Percentiles rank a stretch among this genome's conserved stretches.
Evolutionary conservation across 768 basidiomycete genomes (phyloP).

Genomic region (Xanthoconium purpureum): DNA sequence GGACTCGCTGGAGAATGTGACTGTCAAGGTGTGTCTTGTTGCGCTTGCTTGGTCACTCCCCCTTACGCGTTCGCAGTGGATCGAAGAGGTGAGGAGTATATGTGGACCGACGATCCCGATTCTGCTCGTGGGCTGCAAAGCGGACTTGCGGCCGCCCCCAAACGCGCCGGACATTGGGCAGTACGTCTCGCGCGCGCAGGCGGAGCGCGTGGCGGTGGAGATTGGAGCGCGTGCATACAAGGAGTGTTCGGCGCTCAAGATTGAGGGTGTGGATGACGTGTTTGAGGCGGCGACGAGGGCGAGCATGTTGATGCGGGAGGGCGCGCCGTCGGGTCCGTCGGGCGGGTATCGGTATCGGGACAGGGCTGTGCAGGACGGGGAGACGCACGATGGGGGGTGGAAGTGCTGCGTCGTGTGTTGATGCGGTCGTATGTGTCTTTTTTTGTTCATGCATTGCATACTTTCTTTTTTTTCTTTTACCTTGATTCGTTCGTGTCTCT

Average conservation of each 20-base stretch:
- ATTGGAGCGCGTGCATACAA: slow-evolving; percentile 95
- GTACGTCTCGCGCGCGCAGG: slow-evolving; percentile 76
- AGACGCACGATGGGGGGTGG: slow-evolving; percentile 41
- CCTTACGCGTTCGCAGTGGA: slow-evolving; percentile 62
- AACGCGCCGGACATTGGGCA: slow-evolving; percentile 45
- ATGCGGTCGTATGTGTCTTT: background rate
- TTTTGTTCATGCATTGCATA: slow-evolving; percentile 3
- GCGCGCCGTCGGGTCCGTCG: slow-evolving; percentile 55
- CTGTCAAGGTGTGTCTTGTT: slow-evolving; percentile 66
- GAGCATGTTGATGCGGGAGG: slow-evolving; percentile 93
- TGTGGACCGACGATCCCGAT: slow-evolving; percentile 93
- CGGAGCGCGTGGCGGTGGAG: slow-evolving; percentile 72
- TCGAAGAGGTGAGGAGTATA: slow-evolving; percentile 95
- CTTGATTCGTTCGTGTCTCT: background rate
- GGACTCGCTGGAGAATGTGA: slow-evolving; percentile 94
- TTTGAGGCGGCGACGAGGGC: slow-evolving; percentile 97
- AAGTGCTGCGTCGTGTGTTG: slow-evolving; percentile 72
- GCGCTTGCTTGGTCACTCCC: background rate
- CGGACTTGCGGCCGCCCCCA: slow-evolving; percentile 74
- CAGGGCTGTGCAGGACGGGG: slow-evolving; percentile 38
- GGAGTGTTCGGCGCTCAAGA: slow-evolving; percentile 88
- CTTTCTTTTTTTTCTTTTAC: background rate
- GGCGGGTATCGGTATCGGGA: slow-evolving; percentile 49
- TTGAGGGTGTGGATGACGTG: slow-evolving; percentile 93
- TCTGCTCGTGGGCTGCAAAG: slow-evolving; percentile 94